Evolutionary conservation across 2,329 filamentous ascomycete genomes (phyloP).

Genomic region (Colletotrichum orbiculare): DNA sequence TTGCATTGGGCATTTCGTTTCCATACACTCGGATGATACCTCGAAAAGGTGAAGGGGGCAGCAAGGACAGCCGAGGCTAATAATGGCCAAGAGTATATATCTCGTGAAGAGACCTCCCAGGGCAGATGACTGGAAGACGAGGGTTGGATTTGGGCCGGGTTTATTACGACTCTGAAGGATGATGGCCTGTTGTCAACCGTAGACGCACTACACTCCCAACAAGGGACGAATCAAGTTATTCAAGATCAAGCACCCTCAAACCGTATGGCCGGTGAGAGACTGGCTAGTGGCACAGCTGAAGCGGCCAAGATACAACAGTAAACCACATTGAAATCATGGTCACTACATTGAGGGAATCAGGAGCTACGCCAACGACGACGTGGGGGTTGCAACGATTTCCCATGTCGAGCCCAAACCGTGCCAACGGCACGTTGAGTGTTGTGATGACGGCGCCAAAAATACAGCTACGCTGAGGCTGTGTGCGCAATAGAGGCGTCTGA

Average conservation of each 20-base stretch:
- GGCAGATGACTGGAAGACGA: slow-evolving; percentile 25
- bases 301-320: no score
- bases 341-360: no score
- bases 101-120: slow-evolving; percentile 33
- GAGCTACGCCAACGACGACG: neutral
- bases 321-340: no score
- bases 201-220: slow-evolving; percentile 34
- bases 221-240: slow-evolving; percentile 33
- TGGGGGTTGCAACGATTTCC: neutral
- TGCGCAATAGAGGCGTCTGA: neutral
- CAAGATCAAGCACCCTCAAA: neutral
- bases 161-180: slow-evolving; percentile 35
- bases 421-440: neutral
- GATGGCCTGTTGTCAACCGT: slow-evolving; percentile 31
- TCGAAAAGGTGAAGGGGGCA: slow-evolving; percentile 35
- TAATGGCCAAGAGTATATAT: slow-evolving; percentile 37
- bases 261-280: no score
- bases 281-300: no score
- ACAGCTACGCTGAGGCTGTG: slow-evolving; percentile 15
- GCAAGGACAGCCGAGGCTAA: slow-evolving; percentile 34
- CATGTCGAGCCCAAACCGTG: neutral
- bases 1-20: slow-evolving; percentile 33
- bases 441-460: neutral
- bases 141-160: slow-evolving; percentile 24
- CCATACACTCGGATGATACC: slow-evolving; percentile 39